Conservation (phyloP, 306 rosid species). For the Pueraria montana region DNA sequence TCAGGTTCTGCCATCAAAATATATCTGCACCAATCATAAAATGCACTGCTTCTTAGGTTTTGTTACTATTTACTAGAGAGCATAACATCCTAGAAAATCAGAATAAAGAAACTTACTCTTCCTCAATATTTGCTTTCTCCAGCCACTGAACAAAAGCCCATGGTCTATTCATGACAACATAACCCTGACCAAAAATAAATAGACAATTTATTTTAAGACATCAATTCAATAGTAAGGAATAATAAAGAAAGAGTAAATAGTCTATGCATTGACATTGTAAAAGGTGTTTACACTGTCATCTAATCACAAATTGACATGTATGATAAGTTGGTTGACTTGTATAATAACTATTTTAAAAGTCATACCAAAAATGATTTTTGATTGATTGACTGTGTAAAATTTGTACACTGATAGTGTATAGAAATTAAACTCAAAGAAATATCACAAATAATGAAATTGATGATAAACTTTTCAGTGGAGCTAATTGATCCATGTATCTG, state of each 20-base stretch:
- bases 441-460: not conserved
- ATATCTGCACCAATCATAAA: slow-evolving; percentile 72
- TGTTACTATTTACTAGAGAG: slow-evolving; percentile 37
- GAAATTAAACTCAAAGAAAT: no score
- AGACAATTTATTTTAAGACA: not conserved
- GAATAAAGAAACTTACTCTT: slow-evolving; percentile 62
- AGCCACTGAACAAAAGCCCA: slow-evolving; percentile 98
- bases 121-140: slow-evolving; percentile 74
- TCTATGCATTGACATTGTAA: no score
- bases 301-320: no score
- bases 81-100: slow-evolving; percentile 11
- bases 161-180: slow-evolving; percentile 83
- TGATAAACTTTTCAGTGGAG: not conserved
- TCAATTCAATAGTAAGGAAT: not conserved
- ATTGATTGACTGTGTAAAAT: no score
- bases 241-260: not conserved
- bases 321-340: no score
- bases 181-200: slow-evolving; percentile 65
- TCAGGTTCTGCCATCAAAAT: slow-evolving; percentile 93
- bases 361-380: no score
- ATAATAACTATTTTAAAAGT: no score
- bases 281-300: no score
- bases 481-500: not conserved
- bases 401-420: no score
- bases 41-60: slow-evolving; percentile 43